phyloP scores from a whole-genome alignment of 805 yeast genomes.

The Saturnispora zaruensis region DNA sequence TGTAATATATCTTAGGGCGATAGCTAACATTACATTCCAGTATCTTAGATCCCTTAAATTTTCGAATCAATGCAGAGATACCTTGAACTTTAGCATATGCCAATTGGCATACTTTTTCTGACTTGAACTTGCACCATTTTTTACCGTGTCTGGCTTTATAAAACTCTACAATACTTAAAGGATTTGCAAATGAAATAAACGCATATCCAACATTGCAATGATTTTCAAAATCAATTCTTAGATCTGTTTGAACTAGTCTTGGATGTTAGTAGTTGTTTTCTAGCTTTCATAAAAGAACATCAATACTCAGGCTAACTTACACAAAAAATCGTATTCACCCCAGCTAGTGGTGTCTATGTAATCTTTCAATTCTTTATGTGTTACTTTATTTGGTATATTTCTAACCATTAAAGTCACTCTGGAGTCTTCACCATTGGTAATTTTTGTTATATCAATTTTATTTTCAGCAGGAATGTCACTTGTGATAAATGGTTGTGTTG shows the following conservation, averaged over 20 bases:
- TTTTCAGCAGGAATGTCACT: slow-evolving; percentile 27
- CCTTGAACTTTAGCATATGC: slow-evolving; percentile 49
- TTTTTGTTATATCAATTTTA: slow-evolving; percentile 33
- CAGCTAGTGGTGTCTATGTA: slow-evolving; percentile 38
- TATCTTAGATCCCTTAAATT: slow-evolving; percentile 42
- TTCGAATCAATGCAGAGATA: slow-evolving; percentile 34
- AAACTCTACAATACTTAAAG: slow-evolving; percentile 36
- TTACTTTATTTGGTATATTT: slow-evolving; percentile 46
- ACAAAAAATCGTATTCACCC: slow-evolving; percentile 32
- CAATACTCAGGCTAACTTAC: slow-evolving; percentile 20
- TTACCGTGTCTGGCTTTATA: slow-evolving; percentile 39
- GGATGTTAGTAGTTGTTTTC: slow-evolving; percentile 8
- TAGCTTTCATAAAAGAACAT: not conserved
- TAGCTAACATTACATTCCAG: slow-evolving; percentile 38
- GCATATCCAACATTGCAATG: slow-evolving; percentile 52
- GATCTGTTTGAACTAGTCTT: slow-evolving; percentile 20
- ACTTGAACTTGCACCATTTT: slow-evolving; percentile 39
- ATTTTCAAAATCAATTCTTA: slow-evolving; percentile 44
- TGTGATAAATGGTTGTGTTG: slow-evolving; percentile 20
- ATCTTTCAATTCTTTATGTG: slow-evolving; percentile 36
- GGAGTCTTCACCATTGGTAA: slow-evolving; percentile 34
- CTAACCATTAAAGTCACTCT: slow-evolving; percentile 45
- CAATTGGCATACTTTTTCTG: slow-evolving; percentile 43
- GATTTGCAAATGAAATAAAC: slow-evolving; percentile 39
- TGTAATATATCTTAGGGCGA: slow-evolving; percentile 39